Evolutionary conservation across 2,329 filamentous ascomycete genomes (phyloP).

Genomic region (Epichloe sp.): DNA sequence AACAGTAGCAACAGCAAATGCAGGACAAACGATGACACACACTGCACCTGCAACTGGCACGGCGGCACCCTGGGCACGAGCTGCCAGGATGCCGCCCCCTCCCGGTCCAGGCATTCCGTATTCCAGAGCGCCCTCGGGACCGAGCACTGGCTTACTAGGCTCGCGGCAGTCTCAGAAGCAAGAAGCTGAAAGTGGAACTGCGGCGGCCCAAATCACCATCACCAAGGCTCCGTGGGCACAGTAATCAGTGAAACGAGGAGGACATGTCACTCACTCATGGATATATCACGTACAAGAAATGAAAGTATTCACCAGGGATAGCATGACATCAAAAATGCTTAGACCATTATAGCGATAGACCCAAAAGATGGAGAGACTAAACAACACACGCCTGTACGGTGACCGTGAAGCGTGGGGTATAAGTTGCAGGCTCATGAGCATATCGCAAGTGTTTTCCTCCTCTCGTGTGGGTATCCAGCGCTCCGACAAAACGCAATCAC

Average conservation of each 20-base stretch:
- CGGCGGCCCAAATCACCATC: slow-evolving; percentile 25
- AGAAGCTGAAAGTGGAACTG: slow-evolving; percentile 14
- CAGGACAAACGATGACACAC: slow-evolving; percentile 9
- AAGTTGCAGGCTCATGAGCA: slow-evolving; percentile 14
- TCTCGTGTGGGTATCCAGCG: slow-evolving; percentile 21
- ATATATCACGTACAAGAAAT: neutral
- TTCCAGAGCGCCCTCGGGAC: slow-evolving; percentile 21
- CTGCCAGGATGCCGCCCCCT: slow-evolving; percentile 25
- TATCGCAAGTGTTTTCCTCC: slow-evolving; percentile 12
- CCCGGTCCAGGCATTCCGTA: slow-evolving; percentile 25
- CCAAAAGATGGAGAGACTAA: slow-evolving; percentile 5
- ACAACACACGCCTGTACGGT: slow-evolving; percentile 4
- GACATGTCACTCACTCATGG: neutral
- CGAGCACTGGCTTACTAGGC: slow-evolving; percentile 14
- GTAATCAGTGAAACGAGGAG: slow-evolving; percentile 3
- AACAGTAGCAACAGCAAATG: neutral
- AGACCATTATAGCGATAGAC: slow-evolving; percentile 6
- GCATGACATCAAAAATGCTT: slow-evolving; percentile 3
- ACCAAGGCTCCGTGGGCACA: slow-evolving; percentile 37
- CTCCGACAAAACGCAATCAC: slow-evolving; percentile 9
- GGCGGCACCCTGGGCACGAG: slow-evolving; percentile 31
- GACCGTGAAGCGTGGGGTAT: slow-evolving; percentile 14
- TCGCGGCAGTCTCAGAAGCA: slow-evolving; percentile 11
- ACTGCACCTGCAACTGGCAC: slow-evolving; percentile 20
- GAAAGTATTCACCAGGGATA: neutral